phyloP scores from a whole-genome alignment of 805 yeast species.

The Pichia cabralensis region DNA sequence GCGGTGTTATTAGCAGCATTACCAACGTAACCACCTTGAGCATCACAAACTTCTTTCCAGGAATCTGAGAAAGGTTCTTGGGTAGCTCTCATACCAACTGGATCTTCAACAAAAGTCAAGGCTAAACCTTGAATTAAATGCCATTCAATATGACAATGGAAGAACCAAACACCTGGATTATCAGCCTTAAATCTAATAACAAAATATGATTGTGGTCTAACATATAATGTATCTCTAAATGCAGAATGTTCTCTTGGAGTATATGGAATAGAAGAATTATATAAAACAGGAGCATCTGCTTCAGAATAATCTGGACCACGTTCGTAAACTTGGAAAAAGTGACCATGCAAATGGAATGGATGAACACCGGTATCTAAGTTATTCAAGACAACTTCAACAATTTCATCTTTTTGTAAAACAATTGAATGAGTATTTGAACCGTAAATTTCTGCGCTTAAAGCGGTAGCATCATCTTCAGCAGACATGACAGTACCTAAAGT shows the following conservation, averaged over 20 bases:
- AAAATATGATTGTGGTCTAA: constrained; percentile 75
- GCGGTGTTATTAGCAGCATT: constrained; percentile 82
- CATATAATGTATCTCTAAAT: constrained; percentile 74
- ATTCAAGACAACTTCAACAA: constrained; percentile 75
- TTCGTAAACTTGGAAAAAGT: constrained; percentile 71
- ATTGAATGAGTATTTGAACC: constrained; percentile 75
- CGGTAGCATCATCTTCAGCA: constrained; percentile 42
- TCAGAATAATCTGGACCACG: constrained; percentile 56
- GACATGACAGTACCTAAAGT: constrained; percentile 68
- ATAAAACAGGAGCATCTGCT: constrained; percentile 45
- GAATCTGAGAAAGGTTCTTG: constrained; percentile 50
- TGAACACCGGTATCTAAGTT: constrained; percentile 87
- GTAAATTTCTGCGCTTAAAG: constrained; percentile 45
- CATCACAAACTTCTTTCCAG: constrained; percentile 51
- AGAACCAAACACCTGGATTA: constrained; percentile 97
- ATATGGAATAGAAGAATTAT: constrained; percentile 40
- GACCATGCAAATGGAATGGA: constrained; percentile 98
- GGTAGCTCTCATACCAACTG: constrained; percentile 49
- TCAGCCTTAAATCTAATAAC: constrained; percentile 82
- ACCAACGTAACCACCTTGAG: constrained; percentile 44
- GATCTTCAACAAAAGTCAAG: constrained; percentile 73
- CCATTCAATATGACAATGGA: constrained; percentile 99
- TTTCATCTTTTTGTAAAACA: constrained; percentile 56
- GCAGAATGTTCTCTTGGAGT: constrained; percentile 67
- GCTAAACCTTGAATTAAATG: constrained; percentile 94